Base-by-base conservation (phyloP, 1,284 basidiomycete species). In the Flammula alnicola region DNA sequence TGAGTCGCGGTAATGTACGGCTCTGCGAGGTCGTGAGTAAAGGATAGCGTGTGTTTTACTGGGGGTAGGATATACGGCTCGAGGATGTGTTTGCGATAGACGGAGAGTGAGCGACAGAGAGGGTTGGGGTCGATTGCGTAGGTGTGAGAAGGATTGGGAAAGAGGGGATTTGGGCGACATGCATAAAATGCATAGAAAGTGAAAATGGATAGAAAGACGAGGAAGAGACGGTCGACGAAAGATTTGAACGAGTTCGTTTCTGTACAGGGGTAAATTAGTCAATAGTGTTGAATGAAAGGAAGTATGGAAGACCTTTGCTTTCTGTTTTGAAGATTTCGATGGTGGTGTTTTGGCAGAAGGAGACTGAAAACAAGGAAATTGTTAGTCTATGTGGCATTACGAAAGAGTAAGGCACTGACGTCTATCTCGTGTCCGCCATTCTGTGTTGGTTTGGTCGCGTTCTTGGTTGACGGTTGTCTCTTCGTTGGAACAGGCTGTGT, bases 51-150 rank as follows among this genome's bases (percentile, higher is more conserved):
- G 10, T 71, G 67, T 52, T 75, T 74, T 52, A 87, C 63, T n/a
- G 79, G 74, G 6, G 84, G 83, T 27, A 84, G 60, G 52, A 88
- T 64, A 60, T 84, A 85, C 4, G 86, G 84, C 47, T 88, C 84
- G 51, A 88, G 72, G 32, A 88, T 68, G 53, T 79, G 67, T 22
- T 73, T 74, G 49, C 77, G 77, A 63, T 85, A 86, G 55, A 75
- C 72, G 38, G 74, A 65, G 44, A 86, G 74, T 30, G 78, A 79
- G 26, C 79, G 81, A 64, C 83, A 87, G 40, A 86, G 62, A 7
- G 79, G 74, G 14, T 79, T 77, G 54, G 78, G 66, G 20, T 74
- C 68, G 23, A 35, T 19, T 19, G 47, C 31, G 19, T 72, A 64
- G 30, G 65, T 61, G 57, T 53, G 49, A 10, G 48, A 26, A 14